Evolutionary conservation across 2,329 filamentous ascomycete genomes (phyloP), one percentile per base, ranked within the genome.

Genomic region (Pyrenochaeta sp.): DNA sequence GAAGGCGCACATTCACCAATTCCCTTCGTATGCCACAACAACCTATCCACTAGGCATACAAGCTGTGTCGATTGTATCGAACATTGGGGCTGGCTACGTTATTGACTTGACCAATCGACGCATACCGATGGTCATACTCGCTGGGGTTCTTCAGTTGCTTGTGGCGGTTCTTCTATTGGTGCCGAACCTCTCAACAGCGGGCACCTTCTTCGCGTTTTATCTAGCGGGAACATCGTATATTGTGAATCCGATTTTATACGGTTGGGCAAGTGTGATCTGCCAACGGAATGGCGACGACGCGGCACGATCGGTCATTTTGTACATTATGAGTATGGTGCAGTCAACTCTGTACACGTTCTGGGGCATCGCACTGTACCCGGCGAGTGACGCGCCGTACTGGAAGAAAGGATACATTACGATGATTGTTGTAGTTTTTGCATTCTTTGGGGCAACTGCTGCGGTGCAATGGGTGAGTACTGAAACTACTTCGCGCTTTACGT

Each of bases 21-120:
- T 68, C 40, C 64, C 76, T 0, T 75, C 84, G 0, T 44, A 77
- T 0, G 81, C 86, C 58, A 77, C 82, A 10, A 87, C 86, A 62
- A 82, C 84, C 59, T 86, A 85, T 43, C 83, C 84, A 0, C 81
- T 84, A 0, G 84, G 83, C 1, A 81, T 87, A 0, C 79, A 84
- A 0, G 84, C 83, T 0, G 79, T 82, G 0, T 85, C 83, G 2
- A 86, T 87, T 31, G 69, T 82, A 0, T 84, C 83, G 6, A 75
- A 76, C 39, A 68, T 77, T 11, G 58, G 70, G 2, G 74, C 74
- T 20, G 75, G 73, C 15, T 67, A 73, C 44, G 63, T 75, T 18
- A 78, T 78, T 49, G 75, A 78, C 44, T 64, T 68, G 18, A 77
- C 76, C 0, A 69, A 72, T 18, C 60, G 62, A 2, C 69, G 69